Conservation (phyloP, 257 asterid genomes). For the Leonotis leonurus region DNA sequence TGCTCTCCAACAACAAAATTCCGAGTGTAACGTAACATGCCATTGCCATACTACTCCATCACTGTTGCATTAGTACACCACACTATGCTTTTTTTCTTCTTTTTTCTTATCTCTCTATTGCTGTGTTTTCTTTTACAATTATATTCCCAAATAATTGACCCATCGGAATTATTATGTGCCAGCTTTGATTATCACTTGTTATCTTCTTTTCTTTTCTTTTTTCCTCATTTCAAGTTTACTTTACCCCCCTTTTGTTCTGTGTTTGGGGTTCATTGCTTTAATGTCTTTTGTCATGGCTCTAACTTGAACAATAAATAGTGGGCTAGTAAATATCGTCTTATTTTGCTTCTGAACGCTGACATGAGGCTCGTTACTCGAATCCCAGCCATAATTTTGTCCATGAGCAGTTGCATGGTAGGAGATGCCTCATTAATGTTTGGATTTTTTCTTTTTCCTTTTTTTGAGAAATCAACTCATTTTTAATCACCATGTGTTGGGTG, state of each 20-base stretch:
- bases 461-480: background rate
- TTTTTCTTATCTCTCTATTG: slow-evolving; percentile 15
- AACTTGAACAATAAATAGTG: background rate
- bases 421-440: background rate
- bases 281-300: background rate
- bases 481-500: slow-evolving; percentile 6
- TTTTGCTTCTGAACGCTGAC: background rate
- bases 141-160: slow-evolving; percentile 14
- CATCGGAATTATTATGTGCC: slow-evolving; percentile 3
- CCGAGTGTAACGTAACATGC: slow-evolving; percentile 30
- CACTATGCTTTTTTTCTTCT: slow-evolving; percentile 5
- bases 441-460: too few relatives aligned
- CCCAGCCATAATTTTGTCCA: slow-evolving; percentile 14
- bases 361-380: background rate
- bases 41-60: slow-evolving; percentile 37
- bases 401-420: too few relatives aligned
- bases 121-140: background rate
- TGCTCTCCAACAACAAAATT: background rate
- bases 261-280: too few relatives aligned
- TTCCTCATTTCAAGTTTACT: background rate
- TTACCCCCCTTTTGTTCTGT: too few relatives aligned
- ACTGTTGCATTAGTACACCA: slow-evolving; percentile 29
- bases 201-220: too few relatives aligned
- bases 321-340: background rate
- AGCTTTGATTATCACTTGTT: slow-evolving; percentile 21